Conservation (phyloP, 768 basidiomycete species). For the Auriscalpium vulgare region DNA sequence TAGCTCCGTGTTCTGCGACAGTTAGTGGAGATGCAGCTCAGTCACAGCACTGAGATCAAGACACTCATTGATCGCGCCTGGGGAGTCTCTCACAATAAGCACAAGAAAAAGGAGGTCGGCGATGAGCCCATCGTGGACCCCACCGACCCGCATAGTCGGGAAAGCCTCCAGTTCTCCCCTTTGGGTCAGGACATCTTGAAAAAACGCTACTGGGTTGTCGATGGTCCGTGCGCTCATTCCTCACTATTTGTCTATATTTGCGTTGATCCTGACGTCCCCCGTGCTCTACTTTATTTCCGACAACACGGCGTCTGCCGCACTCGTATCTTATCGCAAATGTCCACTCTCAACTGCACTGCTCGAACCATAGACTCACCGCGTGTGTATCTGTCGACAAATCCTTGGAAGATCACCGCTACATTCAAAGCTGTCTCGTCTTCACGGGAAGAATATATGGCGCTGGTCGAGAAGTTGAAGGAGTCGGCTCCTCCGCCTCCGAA, state of each 20-base stretch:
- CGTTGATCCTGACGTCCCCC: conserved; percentile 28
- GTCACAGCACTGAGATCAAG: conserved; percentile 62
- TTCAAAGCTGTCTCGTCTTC: conserved; percentile 68
- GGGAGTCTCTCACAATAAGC: conserved; percentile 78
- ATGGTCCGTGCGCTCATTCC: conserved; percentile 65
- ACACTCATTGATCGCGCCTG: conserved; percentile 73
- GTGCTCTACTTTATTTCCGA: conserved; percentile 32
- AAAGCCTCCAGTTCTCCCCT: conserved; percentile 56
- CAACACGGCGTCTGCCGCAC: conserved; percentile 31
- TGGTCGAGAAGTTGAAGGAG: conserved; percentile 54
- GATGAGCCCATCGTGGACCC: conserved; percentile 44
- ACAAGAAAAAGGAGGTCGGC: conserved; percentile 68
- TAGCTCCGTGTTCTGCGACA: conserved; percentile 80
- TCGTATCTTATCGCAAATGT: conserved; percentile 18
- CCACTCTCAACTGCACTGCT: conserved; percentile 12
- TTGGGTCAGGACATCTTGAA: conserved; percentile 70
- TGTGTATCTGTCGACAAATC: conserved; percentile 78
- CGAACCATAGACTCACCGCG: conserved; percentile 65
- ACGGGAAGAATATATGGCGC: conserved; percentile 60
- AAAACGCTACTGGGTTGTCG: conserved; percentile 79
- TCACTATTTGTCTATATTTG: conserved; percentile 71
- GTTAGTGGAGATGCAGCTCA: conserved; percentile 77
- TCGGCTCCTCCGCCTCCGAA: conserved; percentile 37
- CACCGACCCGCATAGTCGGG: conserved; percentile 57
- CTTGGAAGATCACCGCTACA: conserved; percentile 80